Conservation (phyloP, 768 basidiomycete species). For the Russula sp. region DNA sequence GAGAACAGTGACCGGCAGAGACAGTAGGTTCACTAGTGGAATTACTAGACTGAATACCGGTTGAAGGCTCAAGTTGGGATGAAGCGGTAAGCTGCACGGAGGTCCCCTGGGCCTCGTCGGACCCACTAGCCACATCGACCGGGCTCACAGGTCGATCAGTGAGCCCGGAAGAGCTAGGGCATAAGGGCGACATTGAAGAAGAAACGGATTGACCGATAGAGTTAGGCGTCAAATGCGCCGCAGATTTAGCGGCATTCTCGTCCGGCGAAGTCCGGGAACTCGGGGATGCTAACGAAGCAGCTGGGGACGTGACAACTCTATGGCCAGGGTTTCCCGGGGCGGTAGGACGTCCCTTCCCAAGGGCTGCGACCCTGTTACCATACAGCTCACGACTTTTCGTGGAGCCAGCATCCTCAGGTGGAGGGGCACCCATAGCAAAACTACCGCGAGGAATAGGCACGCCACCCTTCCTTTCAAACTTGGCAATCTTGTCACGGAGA, state of each 20-base stretch:
- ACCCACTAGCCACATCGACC: background rate
- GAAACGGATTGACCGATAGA: background rate
- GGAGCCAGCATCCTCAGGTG: constrained; percentile 39
- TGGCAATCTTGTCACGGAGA: constrained; percentile 66
- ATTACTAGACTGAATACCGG: background rate
- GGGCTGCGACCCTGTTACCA: constrained; percentile 55
- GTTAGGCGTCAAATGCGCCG: background rate
- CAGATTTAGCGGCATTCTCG: background rate
- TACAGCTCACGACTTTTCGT: constrained; percentile 57
- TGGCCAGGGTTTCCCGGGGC: constrained; percentile 7
- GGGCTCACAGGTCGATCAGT: background rate
- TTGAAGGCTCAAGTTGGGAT: background rate
- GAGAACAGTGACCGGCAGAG: background rate
- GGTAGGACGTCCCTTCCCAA: constrained; percentile 24
- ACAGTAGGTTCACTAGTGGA: background rate
- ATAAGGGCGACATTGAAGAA: background rate
- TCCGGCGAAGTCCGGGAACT: constrained; percentile 5
- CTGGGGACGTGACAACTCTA: constrained; percentile 17
- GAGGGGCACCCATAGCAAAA: constrained; percentile 62
- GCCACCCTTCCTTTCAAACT: constrained; percentile 72
- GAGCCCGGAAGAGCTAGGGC: background rate
- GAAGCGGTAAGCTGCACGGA: background rate
- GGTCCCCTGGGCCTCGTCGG: background rate
- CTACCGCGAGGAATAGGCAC: constrained; percentile 68
- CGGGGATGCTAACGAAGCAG: background rate